Evolutionary conservation across 2,329 filamentous ascomycete genomes (phyloP), one percentile per base, ranked within the genome.

Genomic region (Colletotrichum sp.): DNA sequence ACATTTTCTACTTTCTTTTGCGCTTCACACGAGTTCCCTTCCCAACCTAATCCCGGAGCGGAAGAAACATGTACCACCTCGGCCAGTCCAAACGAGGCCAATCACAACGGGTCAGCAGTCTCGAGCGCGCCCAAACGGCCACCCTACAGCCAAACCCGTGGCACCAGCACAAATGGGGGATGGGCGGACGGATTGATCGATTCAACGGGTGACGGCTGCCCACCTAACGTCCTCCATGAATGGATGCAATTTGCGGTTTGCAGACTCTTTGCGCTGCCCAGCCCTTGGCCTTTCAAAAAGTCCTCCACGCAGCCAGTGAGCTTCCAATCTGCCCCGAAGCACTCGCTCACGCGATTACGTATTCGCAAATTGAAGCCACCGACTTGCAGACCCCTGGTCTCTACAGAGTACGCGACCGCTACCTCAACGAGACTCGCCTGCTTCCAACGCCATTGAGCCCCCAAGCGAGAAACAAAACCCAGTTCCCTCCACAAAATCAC

Each of bases 261-360:
- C 69, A 75, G 30, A 57, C 36, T 64, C 64, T 63, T 34, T 62
- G 39, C 63, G 69, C 55, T 64, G 73, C 73, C 73, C 68, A 75
- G 73, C 69, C 69, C 73, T 72, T 75, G 73, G 73, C 73, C 63
- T 30, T 28, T 5, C 24, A 63, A 75, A 63, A 75, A 64, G 55
- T 44, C 32, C 73, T 30, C 55, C 24, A 5, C 6, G 26, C 55
- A 63, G 32, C 73, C 73, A 75, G 69, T 72, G 39, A 75, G 57
- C 63, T 24, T 72, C 44, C 30, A 21, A 26, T 21, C 63, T 32
- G 57, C 36, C 32, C 18, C 55, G 32, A 57, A 5, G 21, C 24
- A 68, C 18, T 9, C 24, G 57, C 73, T 63, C 55, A 75, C 32
- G 57, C 73, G 69, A 63, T 75, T 63, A 34, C 63, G 69, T 72